Base-by-base conservation (phyloP, 2,329 filamentous ascomycete genomes). In the Xylaria hypoxylon region DNA sequence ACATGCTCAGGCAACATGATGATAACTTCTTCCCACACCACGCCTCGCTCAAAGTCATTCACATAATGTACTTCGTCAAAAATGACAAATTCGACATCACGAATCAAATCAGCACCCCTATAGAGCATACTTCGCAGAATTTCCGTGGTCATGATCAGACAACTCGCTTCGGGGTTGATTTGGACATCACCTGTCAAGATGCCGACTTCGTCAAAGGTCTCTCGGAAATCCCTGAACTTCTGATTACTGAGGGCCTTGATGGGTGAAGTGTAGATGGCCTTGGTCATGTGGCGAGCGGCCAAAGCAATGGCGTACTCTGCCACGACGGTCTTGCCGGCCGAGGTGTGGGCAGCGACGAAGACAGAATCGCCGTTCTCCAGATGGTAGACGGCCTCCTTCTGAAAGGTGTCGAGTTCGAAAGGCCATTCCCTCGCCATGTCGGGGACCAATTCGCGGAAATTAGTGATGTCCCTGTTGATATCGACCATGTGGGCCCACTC, bases 401-500 rank as follows among this genome's bases (percentile, higher is more conserved):
- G 96, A 81, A 99, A 99, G 0, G 92, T 97, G 74, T 99, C 96
- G 40, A 98, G 88, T 78, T 99, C 96, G 72, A 99, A 99, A 0
- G 95, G 94, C 92, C 94, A 99, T 70, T 96, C 92, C 70, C 91
- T 88, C 1, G 96, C 96, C 94, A 98, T 97, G 67, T 98, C 92
- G 0, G 96, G 96, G 7, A 99, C 94, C 42, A 99, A 84, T 68
- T 97, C 95, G 65, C 87, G 85, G 79, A 99, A 98, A 76, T 98
- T 98, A n/a, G 92, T 85, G 74, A 98, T 96, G 59, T 95, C 92
- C 66, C 93, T 89, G 74, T 95, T 94, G 72, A 98, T 91, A 77
- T 99, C 95, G 1, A 99, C 95, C 89, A 99, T 97, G 80, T 99
- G 96, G 58, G 96, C 96, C 95, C 96, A 99, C 81, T 98, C 93